Evolutionary conservation across 768 basidiomycete species (phyloP).

Genomic region (Serpula lacrymans): DNA sequence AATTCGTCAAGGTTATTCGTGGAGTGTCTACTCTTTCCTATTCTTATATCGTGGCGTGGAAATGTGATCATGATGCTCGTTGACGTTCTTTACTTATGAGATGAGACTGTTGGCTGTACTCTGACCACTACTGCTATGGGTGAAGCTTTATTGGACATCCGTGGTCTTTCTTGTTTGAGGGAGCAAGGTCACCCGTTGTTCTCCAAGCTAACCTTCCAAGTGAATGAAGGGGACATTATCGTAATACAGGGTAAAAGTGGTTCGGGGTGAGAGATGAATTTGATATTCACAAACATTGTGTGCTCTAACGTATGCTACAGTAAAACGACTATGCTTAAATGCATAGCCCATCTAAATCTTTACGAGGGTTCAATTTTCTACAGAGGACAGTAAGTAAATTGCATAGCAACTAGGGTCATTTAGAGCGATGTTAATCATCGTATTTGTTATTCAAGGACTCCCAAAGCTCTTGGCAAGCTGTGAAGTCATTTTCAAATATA

Average conservation of each 20-base stretch:
- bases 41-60: too few species aligned
- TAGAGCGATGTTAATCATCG: too few species aligned
- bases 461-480: neutral
- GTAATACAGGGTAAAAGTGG: constrained; percentile 81
- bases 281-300: neutral
- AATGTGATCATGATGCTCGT: too few species aligned
- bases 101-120: neutral
- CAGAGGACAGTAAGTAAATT: constrained; percentile 56
- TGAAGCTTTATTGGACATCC: constrained; percentile 46
- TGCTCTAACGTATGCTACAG: constrained; percentile 14
- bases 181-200: constrained; percentile 52
- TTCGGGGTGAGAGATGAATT: constrained; percentile 48
- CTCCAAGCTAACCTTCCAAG: constrained; percentile 53
- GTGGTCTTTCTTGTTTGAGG: constrained; percentile 46
- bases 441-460: constrained; percentile 1
- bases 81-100: too few species aligned
- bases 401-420: too few species aligned
- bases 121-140: constrained; percentile 7
- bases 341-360: constrained; percentile 73
- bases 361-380: constrained; percentile 65
- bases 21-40: too few species aligned
- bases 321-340: constrained; percentile 80
- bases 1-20: too few species aligned
- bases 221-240: constrained; percentile 73
- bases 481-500: neutral